Base-by-base conservation (phyloP, 192 early-diverging fungal species). In the Paraglomus brasilianum region DNA sequence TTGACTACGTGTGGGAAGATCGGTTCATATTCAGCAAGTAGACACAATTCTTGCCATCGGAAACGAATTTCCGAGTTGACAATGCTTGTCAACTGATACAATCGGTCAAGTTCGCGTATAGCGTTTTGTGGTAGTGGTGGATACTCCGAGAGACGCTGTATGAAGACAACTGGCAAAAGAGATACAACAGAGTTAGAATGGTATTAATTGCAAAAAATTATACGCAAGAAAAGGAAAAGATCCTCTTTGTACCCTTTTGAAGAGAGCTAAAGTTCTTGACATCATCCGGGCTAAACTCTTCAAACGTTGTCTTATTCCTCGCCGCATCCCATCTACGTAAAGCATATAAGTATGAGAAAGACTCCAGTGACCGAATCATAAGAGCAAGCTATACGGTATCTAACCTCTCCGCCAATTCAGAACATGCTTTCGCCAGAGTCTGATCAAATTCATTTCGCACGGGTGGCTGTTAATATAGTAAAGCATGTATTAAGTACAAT, bases 61-160 rank as follows among this genome's bases (percentile, higher is more conserved):
- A 92, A 92, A 43, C 85, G 79, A 71, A 97, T 86, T 75, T 98
- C 97, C 46, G 85, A 82, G 78, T 98, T 98, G 69, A 78, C 81
- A 46, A 87, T 81, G 15, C 52, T 38, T 8, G 91, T 86, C 65
- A 96, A 78, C 21, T 80, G 15, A 73, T 96, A 98, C 21, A 85
- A 61, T 55, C 80, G 61, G 69, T 95, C 92, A 80, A 98, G 80
- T 36, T 79, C 73, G 7, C 70, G 81, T 47, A 98, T 74, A 46
- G 82, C 78, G 11, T 70, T 46, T 41, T 88, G 80, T n/a, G 86
- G 77, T 13, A 93, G 72, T 15, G 89, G 80, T 11, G 61, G 36
- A 49, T 80, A 76, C 41, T 91, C 88, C 0, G 81, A 82, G 11
- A 97, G 80, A 8, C 82, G 82, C 53, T 93, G 89, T 56, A 97